Percentiles rank a stretch among this genome's conserved stretches.
Evolutionary conservation across 1,139 yeast species (phyloP).

Genomic region (Suhomyces wounanorum): DNA sequence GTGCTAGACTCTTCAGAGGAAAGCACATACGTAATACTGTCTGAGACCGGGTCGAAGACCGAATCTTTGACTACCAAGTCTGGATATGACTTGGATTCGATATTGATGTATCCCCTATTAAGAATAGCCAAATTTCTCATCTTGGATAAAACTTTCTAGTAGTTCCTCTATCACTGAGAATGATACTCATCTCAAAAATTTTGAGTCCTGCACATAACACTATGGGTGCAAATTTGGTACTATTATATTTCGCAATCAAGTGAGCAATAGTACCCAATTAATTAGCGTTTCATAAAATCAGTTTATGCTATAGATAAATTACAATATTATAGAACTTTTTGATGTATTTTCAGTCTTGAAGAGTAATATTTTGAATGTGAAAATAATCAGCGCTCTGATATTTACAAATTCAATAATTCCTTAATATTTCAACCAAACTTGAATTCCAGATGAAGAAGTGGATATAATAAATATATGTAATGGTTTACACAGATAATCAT

Average conservation of each 20-base stretch:
- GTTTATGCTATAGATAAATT: too few relatives aligned
- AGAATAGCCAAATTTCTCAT: conserved; percentile 64
- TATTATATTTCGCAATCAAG: background rate
- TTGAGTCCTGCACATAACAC: conserved; percentile 8
- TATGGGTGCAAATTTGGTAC: background rate
- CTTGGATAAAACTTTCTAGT: background rate
- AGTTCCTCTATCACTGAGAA: background rate
- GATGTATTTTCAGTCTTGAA: too few relatives aligned
- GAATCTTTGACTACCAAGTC: conserved; percentile 61
- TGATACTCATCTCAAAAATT: conserved; percentile 14
- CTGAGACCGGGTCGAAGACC: conserved; percentile 74
- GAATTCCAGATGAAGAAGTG: background rate
- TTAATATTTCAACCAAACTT: too few relatives aligned
- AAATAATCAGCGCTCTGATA: too few relatives aligned
- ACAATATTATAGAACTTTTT: too few relatives aligned
- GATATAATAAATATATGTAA: background rate
- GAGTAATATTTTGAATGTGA: background rate
- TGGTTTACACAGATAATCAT: background rate
- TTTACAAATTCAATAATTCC: too few relatives aligned
- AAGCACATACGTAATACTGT: conserved; percentile 68
- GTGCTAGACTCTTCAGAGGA: conserved; percentile 60
- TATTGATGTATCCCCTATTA: conserved; percentile 55
- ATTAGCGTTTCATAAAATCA: too few relatives aligned
- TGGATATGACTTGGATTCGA: conserved; percentile 56
- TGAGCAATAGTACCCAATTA: too few relatives aligned